Evolutionary conservation across 495 filamentous ascomycete species (phyloP), one percentile per base, ranked within the genome.

Genomic region (Elasticomyces elasticus): DNA sequence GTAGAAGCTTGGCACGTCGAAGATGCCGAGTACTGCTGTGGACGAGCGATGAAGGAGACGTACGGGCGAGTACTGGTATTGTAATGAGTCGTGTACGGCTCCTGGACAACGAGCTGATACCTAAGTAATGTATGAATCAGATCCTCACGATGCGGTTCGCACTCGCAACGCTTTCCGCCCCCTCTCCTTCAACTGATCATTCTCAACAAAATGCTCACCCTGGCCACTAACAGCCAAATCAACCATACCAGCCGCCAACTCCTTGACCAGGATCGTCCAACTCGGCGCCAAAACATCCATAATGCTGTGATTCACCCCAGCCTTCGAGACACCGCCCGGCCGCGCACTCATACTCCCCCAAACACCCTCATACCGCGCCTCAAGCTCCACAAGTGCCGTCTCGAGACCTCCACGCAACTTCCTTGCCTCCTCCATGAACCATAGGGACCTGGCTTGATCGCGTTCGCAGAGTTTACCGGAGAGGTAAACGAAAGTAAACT

Each of bases 401-500:
- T 54, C 56, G 30, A 41, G 19, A 2, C n/a, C 45, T 24, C 19
- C 77, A 51, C 76, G 69, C 20, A 76, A 68, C 5, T 62, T 67
- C 31, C 77, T 64, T 15, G 69, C 69, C 20, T 75, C 67, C 9
- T 56, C 49, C 55, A 72, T 52, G 55, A 76, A 71, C 56, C 66
- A 68, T 28, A 79, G 55, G 2, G 59, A 40, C 62, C 72, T 75
- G 0, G 51, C 60, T 60, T 76, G 69, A 41, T 78, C 71, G 60
- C 70, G 67, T 53, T 78, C 75, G 11, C 72, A 69, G 0, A 60
- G 60, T 6, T 59, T 67, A 19, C 77, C 76, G 54, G 75, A 77
- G 46, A 72, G 66, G 61, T 77, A 76, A 1, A 79, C 62, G 53
- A 79, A 80, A 10, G 72, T 68, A 51, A 82, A 76, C 28, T 65